Evolutionary conservation across 257 asterid species (phyloP).

Genomic region (Thymus mandschuricus): DNA sequence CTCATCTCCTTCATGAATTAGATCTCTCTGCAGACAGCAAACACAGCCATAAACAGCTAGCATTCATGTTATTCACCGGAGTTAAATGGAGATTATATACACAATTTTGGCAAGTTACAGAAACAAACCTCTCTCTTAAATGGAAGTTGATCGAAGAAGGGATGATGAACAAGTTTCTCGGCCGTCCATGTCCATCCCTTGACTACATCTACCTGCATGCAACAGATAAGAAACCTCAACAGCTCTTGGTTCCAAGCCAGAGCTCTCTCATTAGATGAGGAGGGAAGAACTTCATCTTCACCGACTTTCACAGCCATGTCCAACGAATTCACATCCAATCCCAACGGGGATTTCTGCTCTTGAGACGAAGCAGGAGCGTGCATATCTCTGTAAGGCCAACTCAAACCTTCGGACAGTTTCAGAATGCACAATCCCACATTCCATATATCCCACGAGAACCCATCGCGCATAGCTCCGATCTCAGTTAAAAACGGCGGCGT

Average conservation of each 20-base stretch:
- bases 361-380: too few relatives aligned
- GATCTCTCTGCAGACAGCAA: constrained; percentile 21
- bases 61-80: not conserved
- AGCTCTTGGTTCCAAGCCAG: not conserved
- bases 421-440: constrained; percentile 35
- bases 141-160: constrained; percentile 25
- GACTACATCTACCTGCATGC: constrained; percentile 30
- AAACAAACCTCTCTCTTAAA: not conserved
- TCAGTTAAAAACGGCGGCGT: not conserved
- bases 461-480: constrained; percentile 31
- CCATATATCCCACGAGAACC: constrained; percentile 46
- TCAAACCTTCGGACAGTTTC: constrained; percentile 9
- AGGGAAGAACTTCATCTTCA: too few relatives aligned
- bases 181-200: constrained; percentile 33
- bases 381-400: too few relatives aligned
- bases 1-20: not conserved
- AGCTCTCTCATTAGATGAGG: too few relatives aligned
- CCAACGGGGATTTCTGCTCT: constrained; percentile 10
- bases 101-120: too few relatives aligned
- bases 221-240: constrained; percentile 30
- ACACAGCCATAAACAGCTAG: not conserved
- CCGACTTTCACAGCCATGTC: too few relatives aligned
- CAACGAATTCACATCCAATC: too few relatives aligned
- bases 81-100: too few relatives aligned
- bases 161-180: constrained; percentile 27